Base-by-base conservation (phyloP, 345 rosid genomes). In the Hypericum perforatum region DNA sequence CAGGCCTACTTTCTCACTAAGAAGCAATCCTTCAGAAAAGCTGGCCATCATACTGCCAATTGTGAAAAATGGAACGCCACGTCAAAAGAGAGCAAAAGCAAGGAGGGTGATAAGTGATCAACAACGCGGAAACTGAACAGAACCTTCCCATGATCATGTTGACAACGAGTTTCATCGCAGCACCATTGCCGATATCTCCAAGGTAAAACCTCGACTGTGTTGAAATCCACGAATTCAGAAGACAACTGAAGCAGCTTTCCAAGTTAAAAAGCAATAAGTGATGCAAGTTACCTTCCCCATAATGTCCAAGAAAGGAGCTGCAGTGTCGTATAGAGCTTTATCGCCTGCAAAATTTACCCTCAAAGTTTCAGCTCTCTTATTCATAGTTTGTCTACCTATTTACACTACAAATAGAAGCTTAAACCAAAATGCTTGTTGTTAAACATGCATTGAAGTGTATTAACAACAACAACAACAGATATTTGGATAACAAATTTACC, bases 111-210 rank as follows among this genome's bases (percentile, higher is more conserved):
- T 37, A 58, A 61, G 5, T 6, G 16, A 41, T 52, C 2, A 40
- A 14, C 11, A 6, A 13, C 5, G 42, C 52, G 6, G 22, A 43
- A 58, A 63, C 54, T 39, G 7, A 8, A 36, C 56, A 39, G 11
- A 45, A 90, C 97, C 97, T 90, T 73, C 97, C 94, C 97, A 90
- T 90, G 70, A 90, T 79, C 97, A 90, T 86, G 73, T 90, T 90
- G 74, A 90, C 95, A 0, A 86, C 85, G 50, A 90, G 94, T 68
- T 90, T 90, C 97, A 90, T 90, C 49, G 95, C 89, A 52, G 94
- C 97, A 58, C 97, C 97, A 43, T 90, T 86, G 58, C 97, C 97
- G 45, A 86, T 86, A 43, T 84, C 84, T 7, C 95, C 97, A 48
- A 90, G 82, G 75, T 80, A 86, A 72, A 90, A 90, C 63, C 80